Conservation (phyloP, 495 filamentous ascomycete species). For the Cercophora samala region DNA sequence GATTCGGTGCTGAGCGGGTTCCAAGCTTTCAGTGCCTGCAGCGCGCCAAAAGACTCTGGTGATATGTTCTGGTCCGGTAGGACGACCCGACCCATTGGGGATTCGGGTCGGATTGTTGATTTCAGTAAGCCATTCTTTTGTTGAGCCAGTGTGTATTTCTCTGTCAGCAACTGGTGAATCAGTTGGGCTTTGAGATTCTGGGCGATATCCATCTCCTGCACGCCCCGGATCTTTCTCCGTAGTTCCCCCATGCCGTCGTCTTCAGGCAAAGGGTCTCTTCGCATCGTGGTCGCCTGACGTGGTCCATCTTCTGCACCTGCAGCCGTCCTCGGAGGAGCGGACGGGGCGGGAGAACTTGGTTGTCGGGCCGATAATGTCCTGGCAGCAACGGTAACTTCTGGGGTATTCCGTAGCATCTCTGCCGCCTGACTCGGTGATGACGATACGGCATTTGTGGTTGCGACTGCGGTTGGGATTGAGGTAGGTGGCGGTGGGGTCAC, state of each 20-base stretch:
- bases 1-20: conserved; percentile 33
- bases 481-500: neutral
- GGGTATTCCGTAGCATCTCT: neutral
- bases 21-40: conserved; percentile 43
- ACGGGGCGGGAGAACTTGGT: neutral
- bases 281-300: neutral
- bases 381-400: neutral
- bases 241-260: conserved; percentile 88
- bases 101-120: conserved; percentile 32
- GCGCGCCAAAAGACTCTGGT: conserved; percentile 21
- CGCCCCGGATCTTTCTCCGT: conserved; percentile 70
- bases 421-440: neutral
- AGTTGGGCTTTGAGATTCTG: conserved; percentile 72
- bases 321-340: neutral
- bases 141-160: conserved; percentile 56
- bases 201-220: conserved; percentile 63
- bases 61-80: conserved; percentile 22
- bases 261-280: conserved; percentile 58
- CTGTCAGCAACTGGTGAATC: conserved; percentile 81
- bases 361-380: neutral
- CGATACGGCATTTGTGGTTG: neutral
- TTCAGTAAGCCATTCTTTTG: neutral
- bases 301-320: neutral
- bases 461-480: neutral
- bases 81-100: conserved; percentile 33